Evolutionary conservation across 306 rosid genomes (phyloP), one percentile per base, ranked within the genome.

Genomic region (Dicorynia guianensis): DNA sequence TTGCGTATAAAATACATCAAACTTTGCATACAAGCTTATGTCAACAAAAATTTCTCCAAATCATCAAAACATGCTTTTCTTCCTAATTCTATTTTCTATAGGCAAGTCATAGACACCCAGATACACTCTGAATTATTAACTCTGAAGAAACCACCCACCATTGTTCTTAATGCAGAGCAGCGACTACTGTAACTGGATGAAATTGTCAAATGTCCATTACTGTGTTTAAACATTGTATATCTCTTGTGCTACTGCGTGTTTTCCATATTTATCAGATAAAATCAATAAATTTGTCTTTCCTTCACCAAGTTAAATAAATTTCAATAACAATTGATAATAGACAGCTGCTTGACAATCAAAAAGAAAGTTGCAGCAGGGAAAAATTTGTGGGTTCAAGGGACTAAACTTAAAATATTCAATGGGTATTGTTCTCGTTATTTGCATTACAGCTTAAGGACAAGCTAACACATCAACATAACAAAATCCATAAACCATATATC

Each of bases 391-490:
- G 74, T 55, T 70, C 59, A 71, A 49, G 44, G 65, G 53, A 25
- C 63, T 72, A 77, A 57, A 39, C 77, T 71, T 63, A 69, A 52
- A 63, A 63, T 20, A 19, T 61, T 62, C 72, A 49, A 65, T 76
- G 67, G 63, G 39, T 57, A 63, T 43, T 75, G 58, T 75, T 72
- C 63, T 53, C 57, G 46, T 57, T 67, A 49, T 36, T 20, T 54
- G 42, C 49, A 53, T 52, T 48, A 67, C 43, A 76, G 68, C 67
- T 62, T 42, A 58, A 34, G 7, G 73, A 55, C 56, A 40, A 71
- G 58, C 69, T 18, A 84, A 59, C 74, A 39, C 53, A 57, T 52
- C 43, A 50, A 65, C 62, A 43, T 34, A 68, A 52, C 58, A 49
- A 78, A 71, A 69, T 62, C 61, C 69, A 76, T 35, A 39, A 77